Evolutionary conservation across 1,284 basidiomycete genomes (phyloP).

Genomic region (Cryptococcus wingfieldii): DNA sequence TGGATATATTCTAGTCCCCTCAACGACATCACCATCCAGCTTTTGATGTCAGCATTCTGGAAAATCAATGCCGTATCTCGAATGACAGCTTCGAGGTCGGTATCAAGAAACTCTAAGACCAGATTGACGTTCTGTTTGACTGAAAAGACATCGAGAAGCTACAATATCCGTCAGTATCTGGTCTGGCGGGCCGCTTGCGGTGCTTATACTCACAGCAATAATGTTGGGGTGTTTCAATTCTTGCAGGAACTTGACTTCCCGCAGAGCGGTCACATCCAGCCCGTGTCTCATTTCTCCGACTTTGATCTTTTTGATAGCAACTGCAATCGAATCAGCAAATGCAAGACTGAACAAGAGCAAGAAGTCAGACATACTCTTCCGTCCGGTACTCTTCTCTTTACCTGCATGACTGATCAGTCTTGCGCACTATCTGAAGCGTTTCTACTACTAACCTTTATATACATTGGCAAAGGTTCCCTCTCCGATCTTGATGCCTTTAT

Average conservation of each 20-base stretch:
- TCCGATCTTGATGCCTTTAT: constrained; percentile 81
- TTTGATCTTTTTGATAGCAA: constrained; percentile 99
- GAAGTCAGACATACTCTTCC: constrained; percentile 26
- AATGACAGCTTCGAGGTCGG: constrained; percentile 96
- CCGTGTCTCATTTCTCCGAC: constrained; percentile 96
- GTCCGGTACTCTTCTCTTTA: constrained; percentile 35
- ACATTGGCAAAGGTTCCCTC: constrained; percentile 98
- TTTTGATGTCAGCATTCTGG: constrained; percentile 92
- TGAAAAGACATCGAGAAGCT: constrained; percentile 97
- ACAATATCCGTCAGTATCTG: not conserved
- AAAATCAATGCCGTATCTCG: constrained; percentile 89
- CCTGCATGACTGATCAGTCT: constrained; percentile 8
- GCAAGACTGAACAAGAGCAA: not conserved
- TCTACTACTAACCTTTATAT: constrained; percentile 65
- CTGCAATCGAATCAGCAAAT: constrained; percentile 55
- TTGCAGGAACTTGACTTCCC: constrained; percentile 94
- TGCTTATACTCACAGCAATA: constrained; percentile 64
- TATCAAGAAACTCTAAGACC: constrained; percentile 94
- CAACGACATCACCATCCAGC: constrained; percentile 98
- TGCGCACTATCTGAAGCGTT: not conserved
- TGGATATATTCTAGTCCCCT: constrained; percentile 97
- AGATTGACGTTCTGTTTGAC: constrained; percentile 95
- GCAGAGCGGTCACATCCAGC: constrained; percentile 95
- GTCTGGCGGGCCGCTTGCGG: not conserved
- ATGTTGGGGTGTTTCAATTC: constrained; percentile 93